Evolutionary conservation across 1,284 basidiomycete species (phyloP).

Genomic region (Ceratobasidium papillatum): DNA sequence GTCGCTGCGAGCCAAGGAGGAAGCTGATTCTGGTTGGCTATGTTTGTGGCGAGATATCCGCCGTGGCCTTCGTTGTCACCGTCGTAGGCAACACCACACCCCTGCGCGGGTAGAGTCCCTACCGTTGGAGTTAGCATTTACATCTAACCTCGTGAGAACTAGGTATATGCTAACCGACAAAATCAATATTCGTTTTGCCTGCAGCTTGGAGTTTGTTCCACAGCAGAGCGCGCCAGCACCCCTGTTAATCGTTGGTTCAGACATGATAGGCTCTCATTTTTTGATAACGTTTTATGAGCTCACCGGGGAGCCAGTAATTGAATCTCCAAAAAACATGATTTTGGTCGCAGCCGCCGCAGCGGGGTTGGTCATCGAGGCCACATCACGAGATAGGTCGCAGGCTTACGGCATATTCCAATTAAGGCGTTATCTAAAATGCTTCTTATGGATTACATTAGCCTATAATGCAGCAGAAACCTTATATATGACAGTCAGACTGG

Average conservation of each 20-base stretch:
- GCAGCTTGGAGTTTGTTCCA: constrained; percentile 21
- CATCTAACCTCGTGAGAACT: neutral
- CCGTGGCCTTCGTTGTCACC: constrained; percentile 39
- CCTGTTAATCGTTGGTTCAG: neutral
- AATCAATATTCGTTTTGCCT: constrained; percentile 27
- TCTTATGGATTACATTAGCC: too few species aligned
- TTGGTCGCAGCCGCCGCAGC: constrained; percentile 11
- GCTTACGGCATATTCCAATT: too few species aligned
- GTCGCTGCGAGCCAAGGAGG: constrained; percentile 25
- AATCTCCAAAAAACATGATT: constrained; percentile 37
- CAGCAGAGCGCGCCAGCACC: constrained; percentile 28
- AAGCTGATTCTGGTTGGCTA: constrained; percentile 36
- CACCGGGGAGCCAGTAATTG: constrained; percentile 18
- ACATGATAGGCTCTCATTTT: neutral
- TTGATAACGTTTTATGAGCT: neutral
- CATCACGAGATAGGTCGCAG: too few species aligned
- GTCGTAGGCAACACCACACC: constrained; percentile 37
- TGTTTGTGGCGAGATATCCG: constrained; percentile 26
- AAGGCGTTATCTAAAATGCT: too few species aligned
- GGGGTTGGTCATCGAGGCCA: neutral
- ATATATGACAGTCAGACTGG: too few species aligned
- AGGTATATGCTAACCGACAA: constrained; percentile 9
- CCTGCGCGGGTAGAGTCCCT: constrained; percentile 29
- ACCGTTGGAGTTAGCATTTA: neutral
- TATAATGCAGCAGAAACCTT: too few species aligned